These are phyloP conservation scores for Bruguiera sexangula DNA, from an alignment of 345 rosid species.

Conservation along the genomic window DNA sequence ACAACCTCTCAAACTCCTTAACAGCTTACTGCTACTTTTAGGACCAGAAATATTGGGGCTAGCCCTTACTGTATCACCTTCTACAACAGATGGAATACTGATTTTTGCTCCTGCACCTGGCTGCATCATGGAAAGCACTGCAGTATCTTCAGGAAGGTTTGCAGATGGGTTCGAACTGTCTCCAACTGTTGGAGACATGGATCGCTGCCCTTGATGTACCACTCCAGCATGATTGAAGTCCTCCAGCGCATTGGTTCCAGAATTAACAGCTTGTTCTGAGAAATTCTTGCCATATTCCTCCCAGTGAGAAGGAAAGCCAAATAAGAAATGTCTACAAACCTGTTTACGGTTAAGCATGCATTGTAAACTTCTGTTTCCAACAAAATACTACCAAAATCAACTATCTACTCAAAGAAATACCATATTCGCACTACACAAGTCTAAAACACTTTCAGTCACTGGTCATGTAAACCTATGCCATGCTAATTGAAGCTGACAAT, in stretches of 20 bases:
- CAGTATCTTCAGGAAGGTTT: too few relatives aligned
- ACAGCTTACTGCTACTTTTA: background rate
- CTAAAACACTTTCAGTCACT: too few relatives aligned
- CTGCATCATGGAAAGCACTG: background rate
- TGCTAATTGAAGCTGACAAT: background rate
- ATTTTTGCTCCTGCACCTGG: slow-evolving; percentile 8
- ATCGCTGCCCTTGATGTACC: slow-evolving; percentile 16
- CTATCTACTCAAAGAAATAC: too few relatives aligned
- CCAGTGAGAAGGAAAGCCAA: slow-evolving; percentile 85
- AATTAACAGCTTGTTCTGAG: slow-evolving; percentile 20
- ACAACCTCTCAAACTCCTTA: background rate
- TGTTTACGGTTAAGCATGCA: slow-evolving; percentile 23
- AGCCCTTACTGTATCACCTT: background rate
- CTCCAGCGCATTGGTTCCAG: slow-evolving; percentile 7
- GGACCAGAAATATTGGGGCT: slow-evolving; percentile 1
- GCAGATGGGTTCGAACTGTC: slow-evolving; percentile 6
- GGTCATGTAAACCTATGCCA: too few relatives aligned
- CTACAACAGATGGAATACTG: slow-evolving; percentile 2
- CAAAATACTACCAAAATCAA: background rate
- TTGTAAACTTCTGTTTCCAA: background rate
- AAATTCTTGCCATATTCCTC: slow-evolving; percentile 40
- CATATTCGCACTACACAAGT: too few relatives aligned
- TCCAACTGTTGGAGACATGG: background rate
- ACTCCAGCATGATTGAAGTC: slow-evolving; percentile 1
- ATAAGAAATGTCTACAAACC: slow-evolving; percentile 54